Evolutionary conservation across 306 rosid species (phyloP).

Genomic region (Fagus crenata): DNA sequence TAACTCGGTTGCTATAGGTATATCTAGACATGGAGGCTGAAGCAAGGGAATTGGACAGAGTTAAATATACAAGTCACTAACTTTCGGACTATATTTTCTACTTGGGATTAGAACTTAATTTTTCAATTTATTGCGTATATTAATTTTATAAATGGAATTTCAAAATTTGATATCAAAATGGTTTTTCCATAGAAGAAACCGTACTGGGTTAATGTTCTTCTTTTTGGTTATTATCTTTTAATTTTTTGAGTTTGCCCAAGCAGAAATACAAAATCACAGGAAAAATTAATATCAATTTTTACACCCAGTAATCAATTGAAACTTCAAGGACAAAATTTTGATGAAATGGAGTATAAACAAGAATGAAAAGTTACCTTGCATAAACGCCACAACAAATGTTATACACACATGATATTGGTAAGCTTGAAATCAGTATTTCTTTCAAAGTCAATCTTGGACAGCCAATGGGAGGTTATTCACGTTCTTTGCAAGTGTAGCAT

Average conservation of each 20-base stretch:
- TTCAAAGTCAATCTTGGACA: slow-evolving; percentile 43
- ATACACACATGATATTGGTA: not conserved
- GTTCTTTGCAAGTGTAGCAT: slow-evolving; percentile 59
- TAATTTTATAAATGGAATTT: not conserved
- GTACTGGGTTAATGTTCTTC: not conserved
- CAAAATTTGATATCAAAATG: not conserved
- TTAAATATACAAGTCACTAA: not conserved
- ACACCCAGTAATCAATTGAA: not conserved
- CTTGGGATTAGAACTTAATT: too few species aligned
- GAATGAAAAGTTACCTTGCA: slow-evolving; percentile 28
- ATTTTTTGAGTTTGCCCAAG: not conserved
- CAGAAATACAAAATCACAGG: not conserved
- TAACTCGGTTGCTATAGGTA: not conserved
- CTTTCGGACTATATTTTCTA: not conserved
- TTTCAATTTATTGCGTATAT: too few species aligned
- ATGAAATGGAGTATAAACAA: not conserved
- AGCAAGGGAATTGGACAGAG: not conserved
- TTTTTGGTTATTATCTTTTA: not conserved
- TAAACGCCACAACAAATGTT: slow-evolving; percentile 1
- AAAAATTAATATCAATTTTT: not conserved
- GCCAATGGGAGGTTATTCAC: slow-evolving; percentile 31
- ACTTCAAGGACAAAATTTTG: not conserved
- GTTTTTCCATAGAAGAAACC: not conserved
- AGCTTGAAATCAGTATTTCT: slow-evolving; percentile 13
- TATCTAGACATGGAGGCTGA: not conserved